Conservation (phyloP, 208 protist genomes). For the Leishmania arabica region DNA sequence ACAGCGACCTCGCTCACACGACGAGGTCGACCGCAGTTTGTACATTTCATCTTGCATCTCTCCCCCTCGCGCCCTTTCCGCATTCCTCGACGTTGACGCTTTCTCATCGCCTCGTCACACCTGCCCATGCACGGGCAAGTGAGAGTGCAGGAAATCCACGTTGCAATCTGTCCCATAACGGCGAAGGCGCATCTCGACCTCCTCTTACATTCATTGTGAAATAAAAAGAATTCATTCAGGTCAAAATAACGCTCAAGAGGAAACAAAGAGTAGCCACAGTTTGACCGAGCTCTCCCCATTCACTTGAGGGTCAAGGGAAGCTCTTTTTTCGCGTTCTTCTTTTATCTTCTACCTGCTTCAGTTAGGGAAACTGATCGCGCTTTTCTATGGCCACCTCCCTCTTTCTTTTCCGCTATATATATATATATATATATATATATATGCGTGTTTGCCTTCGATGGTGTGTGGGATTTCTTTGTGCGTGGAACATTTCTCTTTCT, state of each 20-base stretch:
- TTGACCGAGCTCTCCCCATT: neutral
- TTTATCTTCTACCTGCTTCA: neutral
- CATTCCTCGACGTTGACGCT: neutral
- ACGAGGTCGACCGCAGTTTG: neutral
- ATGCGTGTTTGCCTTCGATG: neutral
- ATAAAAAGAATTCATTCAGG: neutral
- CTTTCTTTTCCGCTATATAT: neutral
- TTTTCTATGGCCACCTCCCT: neutral
- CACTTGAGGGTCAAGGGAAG: neutral
- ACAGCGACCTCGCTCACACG: neutral
- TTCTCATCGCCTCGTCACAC: neutral
- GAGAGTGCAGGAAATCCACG: neutral
- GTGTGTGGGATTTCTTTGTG: neutral
- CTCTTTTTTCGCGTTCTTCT: conserved; percentile 2
- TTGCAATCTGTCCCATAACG: neutral
- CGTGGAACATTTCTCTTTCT: neutral
- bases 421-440: neutral
- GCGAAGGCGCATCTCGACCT: neutral
- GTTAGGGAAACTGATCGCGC: neutral
- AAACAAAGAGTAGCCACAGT: neutral
- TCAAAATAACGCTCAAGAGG: neutral
- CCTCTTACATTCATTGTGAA: neutral
- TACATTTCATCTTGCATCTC: neutral
- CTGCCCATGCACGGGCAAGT: neutral
- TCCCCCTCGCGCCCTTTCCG: neutral